Evolutionary conservation across 257 asterid genomes (phyloP).

Genomic region (Vinca minor): DNA sequence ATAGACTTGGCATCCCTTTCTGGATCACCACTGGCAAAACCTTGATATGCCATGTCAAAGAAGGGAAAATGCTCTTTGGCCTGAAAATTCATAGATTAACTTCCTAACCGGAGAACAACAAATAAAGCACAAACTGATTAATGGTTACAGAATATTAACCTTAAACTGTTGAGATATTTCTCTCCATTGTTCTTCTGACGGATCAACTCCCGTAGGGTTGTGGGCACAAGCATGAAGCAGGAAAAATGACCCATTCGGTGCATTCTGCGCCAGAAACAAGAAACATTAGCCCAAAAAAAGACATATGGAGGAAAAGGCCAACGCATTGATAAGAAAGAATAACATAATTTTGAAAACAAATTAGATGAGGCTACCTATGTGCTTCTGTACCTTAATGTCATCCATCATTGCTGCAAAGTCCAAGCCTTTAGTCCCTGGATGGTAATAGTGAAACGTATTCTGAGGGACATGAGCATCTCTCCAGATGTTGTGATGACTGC

Average conservation of each 20-base stretch:
- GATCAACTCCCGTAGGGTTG: constrained; percentile 99
- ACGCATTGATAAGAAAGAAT: background rate
- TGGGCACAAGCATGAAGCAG: constrained; percentile 99
- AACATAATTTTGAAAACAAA: background rate
- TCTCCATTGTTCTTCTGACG: constrained; percentile 93
- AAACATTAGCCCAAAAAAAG: background rate
- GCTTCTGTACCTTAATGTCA: constrained; percentile 60
- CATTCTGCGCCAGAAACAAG: constrained; percentile 43
- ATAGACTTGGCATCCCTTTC: constrained; percentile 92
- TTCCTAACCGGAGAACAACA: background rate
- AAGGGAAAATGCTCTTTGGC: constrained; percentile 84
- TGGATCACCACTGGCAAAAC: constrained; percentile 97
- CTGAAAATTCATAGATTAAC: constrained; percentile 30
- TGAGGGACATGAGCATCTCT: constrained; percentile 91
- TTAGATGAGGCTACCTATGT: constrained; percentile 1
- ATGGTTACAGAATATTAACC: constrained; percentile 31
- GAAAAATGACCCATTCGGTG: constrained; percentile 85
- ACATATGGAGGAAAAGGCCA: background rate
- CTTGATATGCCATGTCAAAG: constrained; percentile 99
- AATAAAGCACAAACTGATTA: background rate
- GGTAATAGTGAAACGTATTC: constrained; percentile 79
- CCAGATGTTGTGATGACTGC: constrained; percentile 98
- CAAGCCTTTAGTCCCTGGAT: constrained; percentile 81
- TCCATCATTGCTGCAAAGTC: constrained; percentile 75
- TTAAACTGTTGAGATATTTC: constrained; percentile 85